phyloP scores from a whole-genome alignment of 345 rosid species.

The Erysimum cheiranthoides region DNA sequence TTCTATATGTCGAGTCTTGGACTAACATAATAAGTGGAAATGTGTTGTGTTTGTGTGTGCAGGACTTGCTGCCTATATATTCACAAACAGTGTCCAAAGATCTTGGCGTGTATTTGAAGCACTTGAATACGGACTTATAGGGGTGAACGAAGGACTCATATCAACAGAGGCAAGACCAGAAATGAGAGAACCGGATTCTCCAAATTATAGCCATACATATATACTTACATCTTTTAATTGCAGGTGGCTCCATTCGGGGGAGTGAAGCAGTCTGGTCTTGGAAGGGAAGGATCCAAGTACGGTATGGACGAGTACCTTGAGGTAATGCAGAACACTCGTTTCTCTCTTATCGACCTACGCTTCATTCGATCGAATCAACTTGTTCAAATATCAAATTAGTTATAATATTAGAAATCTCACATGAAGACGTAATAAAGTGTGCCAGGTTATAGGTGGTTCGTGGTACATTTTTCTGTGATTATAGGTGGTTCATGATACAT shows the following conservation, averaged over 20 bases:
- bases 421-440: conserved; percentile 20
- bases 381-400: conserved; percentile 11
- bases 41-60: conserved; percentile 30
- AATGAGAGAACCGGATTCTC: conserved; percentile 22
- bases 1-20: conserved; percentile 3
- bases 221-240: conserved; percentile 29
- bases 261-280: conserved; percentile 93
- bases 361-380: conserved; percentile 3
- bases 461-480: neutral
- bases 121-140: conserved; percentile 89
- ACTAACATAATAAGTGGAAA: conserved; percentile 19
- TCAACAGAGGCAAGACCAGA: conserved; percentile 77
- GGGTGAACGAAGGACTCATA: conserved; percentile 91
- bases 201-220: conserved; percentile 2
- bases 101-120: conserved; percentile 96
- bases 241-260: conserved; percentile 99
- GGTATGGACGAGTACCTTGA: conserved; percentile 95
- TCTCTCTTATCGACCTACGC: conserved; percentile 21
- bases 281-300: conserved; percentile 97
- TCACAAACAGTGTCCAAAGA: conserved; percentile 83
- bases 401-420: conserved; percentile 28
- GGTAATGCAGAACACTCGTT: conserved; percentile 50
- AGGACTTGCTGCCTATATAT: conserved; percentile 95
- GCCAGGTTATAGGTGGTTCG: conserved; percentile 17
- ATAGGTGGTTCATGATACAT: conserved; percentile 7